Base-by-base conservation (phyloP, 2,329 filamentous ascomycete species). In the Penicillium hesseltinei region DNA sequence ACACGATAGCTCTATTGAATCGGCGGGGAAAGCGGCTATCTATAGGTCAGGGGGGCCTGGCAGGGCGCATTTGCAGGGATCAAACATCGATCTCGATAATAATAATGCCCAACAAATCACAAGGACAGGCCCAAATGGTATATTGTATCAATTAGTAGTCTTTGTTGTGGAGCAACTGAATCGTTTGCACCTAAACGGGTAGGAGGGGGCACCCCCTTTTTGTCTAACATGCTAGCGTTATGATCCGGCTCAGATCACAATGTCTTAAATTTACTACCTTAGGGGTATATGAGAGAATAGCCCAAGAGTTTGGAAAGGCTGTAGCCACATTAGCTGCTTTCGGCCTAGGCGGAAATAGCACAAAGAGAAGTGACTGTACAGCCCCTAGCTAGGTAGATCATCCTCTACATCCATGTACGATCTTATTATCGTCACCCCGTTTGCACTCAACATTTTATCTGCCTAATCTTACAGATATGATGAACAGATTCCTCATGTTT, bases 401-500 rank as follows among this genome's bases (percentile, higher is more conserved):
- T 44, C 15, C 23, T 15, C 42, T 10, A 27, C 21, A 9, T n/a
- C 23, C 9, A 27, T 33, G 11, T 33, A 15, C 2, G 5, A 33
- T 5, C 31, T 13, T 33, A 15, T 33, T 31, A 31, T 13, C 29
- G 9, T 29, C 9, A 15, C 13, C 5, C 13, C 19, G 7, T 25
- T 17, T 42, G 13, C 21, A 25, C 15, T 25, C 17, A 4, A 9
- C 15, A 17, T 27, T 2, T 1, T 11, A 27, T 27, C 23, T 44
- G 23, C 42, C 31, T n/a, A 17, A 44, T n/a, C 9, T n/a, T n/a
- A 27, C 5, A 44, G 23, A 27, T 17, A 43, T 27, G 17, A 44
- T 44, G 17, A 9, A 11, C 5, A 44, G 23, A 27, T 44, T 27
- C 2, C 23, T 44, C 42, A 61, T 66, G 63, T 56, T 64, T 59